phyloP scores from a whole-genome alignment of 2,329 filamentous ascomycete species.

The Exophiala viscosa region DNA sequence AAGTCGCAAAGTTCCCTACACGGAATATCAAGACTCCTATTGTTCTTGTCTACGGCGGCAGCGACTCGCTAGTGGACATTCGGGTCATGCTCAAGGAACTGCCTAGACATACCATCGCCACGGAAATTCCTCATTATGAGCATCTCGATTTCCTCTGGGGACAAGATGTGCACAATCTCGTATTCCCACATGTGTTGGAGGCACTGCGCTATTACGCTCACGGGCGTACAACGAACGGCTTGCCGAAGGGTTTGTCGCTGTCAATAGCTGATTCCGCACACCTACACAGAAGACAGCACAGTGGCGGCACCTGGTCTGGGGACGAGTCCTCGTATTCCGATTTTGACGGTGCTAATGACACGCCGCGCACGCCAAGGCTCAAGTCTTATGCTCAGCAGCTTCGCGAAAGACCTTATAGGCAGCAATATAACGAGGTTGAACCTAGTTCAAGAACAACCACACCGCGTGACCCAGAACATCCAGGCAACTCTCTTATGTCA shows the following conservation, averaged over 20 bases:
- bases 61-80: slow-evolving; percentile 91
- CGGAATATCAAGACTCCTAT: slow-evolving; percentile 96
- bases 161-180: slow-evolving; percentile 72
- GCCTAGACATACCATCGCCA: slow-evolving; percentile 77
- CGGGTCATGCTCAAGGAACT: slow-evolving; percentile 86
- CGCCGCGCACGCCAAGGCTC: slow-evolving; percentile 15
- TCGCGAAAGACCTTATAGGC: slow-evolving; percentile 23
- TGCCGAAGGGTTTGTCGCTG: slow-evolving; percentile 20
- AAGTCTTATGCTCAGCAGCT: slow-evolving; percentile 27
- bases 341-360: slow-evolving; percentile 24
- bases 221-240: slow-evolving; percentile 17
- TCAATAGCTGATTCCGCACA: slow-evolving; percentile 24
- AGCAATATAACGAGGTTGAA: background rate
- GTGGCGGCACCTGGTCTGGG: slow-evolving; percentile 22
- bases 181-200: slow-evolving; percentile 89
- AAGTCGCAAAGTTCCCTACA: slow-evolving; percentile 93
- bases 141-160: slow-evolving; percentile 98
- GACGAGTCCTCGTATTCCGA: slow-evolving; percentile 26
- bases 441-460: background rate
- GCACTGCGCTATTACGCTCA: slow-evolving; percentile 67
- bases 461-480: background rate
- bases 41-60: slow-evolving; percentile 88
- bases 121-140: slow-evolving; percentile 86
- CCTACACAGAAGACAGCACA: slow-evolving; percentile 20
- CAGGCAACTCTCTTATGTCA: background rate